Percentiles rank a stretch among this genome's conserved stretches.
These are phyloP conservation scores for Arachis monticola DNA, from an alignment of 331 rosid genomes.

Conservation along the genomic window DNA sequence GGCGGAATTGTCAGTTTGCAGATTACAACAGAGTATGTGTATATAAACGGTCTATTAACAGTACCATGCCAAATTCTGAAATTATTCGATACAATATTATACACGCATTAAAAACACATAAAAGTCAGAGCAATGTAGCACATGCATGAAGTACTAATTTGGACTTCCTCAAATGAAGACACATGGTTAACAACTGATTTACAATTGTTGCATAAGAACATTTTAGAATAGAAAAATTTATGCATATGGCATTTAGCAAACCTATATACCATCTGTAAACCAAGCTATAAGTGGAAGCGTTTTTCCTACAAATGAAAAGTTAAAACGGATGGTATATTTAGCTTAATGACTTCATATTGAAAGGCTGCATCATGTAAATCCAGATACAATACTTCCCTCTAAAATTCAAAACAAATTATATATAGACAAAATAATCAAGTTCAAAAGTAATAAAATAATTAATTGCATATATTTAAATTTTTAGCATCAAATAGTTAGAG, in stretches of 20 bases:
- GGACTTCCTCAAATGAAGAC: constrained; percentile 9
- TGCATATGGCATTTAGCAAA: constrained; percentile 22
- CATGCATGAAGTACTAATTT: constrained; percentile 16
- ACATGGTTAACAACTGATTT: constrained; percentile 1
- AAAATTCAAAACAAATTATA: constrained; percentile 9
- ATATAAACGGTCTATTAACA: neutral
- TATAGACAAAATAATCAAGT: constrained; percentile 9
- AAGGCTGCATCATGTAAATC: constrained; percentile 3
- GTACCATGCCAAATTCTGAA: neutral
- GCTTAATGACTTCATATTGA: neutral
- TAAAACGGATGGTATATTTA: neutral
- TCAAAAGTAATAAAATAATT: constrained; percentile 19
- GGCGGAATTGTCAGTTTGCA: constrained; percentile 24
- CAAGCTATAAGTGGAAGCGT: neutral
- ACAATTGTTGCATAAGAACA: constrained; percentile 6
- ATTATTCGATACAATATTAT: neutral
- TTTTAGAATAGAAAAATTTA: neutral
- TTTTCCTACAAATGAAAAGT: neutral
- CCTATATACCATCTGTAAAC: neutral
- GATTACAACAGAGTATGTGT: constrained; percentile 8
- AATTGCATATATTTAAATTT: neutral
- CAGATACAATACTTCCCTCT: neutral
- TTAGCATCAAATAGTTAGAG: constrained; percentile 8
- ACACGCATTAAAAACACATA: neutral
- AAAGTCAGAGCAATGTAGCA: neutral